Base-by-base conservation (phyloP, 2,329 filamentous ascomycete genomes). In the Orbilia blumenaviensis region DNA sequence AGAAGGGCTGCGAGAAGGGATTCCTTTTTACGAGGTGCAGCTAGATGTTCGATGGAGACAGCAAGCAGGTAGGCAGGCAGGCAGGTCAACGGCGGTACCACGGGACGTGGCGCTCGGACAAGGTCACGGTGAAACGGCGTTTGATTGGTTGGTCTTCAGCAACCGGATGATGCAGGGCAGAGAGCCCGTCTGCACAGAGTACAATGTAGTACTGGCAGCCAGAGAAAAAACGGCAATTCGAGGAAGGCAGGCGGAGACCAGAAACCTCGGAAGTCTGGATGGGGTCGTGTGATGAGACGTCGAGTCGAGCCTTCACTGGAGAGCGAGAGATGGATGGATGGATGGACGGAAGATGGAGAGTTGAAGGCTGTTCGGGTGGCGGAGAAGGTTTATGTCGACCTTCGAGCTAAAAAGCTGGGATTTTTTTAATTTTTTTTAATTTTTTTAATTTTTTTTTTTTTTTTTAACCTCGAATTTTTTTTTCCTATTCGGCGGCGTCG, bases 41-140 rank as follows among this genome's bases (percentile, higher is more conserved):
- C 46, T 63, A 42, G 36, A 63, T 25, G 21, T 44, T 73, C 46
- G 54, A 67, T 67, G 62, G 62, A 56, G 52, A 38, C 42, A 23
- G 42, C 18, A 46, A 7, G 23, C 42, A 16, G 10, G 29, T 34
- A 21, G 9, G 23, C 42, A 46, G n/a, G 42, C 48, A 34, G 25
- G 34, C 64, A 68, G 50, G 42, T 46, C 50, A 58, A 52, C 64
- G 64, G 72, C 72, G 50, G 72, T 76, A 69, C 72, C 58, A 76
- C 72, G 72, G 72, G 72, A 76, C 72, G 72, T 76, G 72, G 72
- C 72, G 72, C 64, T 76, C 72, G 72, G 72, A 69, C 72, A 76
- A 66, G 64, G 72, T 66, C 63, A 76, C 64, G 29, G 18, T 76
- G 72, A 76, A 69, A 76, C 72, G 72, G n/a, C 23, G 50, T 76